Conservation (phyloP, 441 rosid genomes). For the Eruca vesicaria region DNA sequence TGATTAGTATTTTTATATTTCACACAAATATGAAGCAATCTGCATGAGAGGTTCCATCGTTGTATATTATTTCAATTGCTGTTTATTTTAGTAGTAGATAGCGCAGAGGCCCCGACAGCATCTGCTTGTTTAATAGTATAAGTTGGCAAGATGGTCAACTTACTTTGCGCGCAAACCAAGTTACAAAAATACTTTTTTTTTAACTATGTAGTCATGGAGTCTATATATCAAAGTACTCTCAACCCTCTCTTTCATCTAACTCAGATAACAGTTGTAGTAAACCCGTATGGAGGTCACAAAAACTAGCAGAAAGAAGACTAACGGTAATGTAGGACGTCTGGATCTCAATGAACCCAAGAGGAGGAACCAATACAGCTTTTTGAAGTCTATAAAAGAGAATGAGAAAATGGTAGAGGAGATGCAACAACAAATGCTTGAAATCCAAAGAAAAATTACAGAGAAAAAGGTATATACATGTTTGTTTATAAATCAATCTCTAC, state of each 20-base stretch:
- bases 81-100: not conserved
- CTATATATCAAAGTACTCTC: not conserved
- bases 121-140: not conserved
- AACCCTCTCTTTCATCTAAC: not conserved
- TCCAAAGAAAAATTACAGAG: not conserved
- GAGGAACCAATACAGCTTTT: not conserved
- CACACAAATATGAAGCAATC: too few species aligned
- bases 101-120: not conserved
- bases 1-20: too few species aligned
- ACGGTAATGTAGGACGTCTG: not conserved
- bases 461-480: not conserved
- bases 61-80: not conserved
- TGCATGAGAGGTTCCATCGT: too few species aligned
- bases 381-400: not conserved
- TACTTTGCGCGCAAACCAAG: not conserved
- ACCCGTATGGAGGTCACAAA: not conserved
- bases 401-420: slow-evolving; percentile 14
- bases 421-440: not conserved
- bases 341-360: not conserved
- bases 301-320: not conserved
- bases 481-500: not conserved
- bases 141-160: slow-evolving; percentile 12
- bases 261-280: not conserved
- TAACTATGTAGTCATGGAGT: not conserved
- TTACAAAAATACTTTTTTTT: not conserved